These are phyloP conservation scores for Calycina herbarum DNA, from an alignment of 2,329 filamentous ascomycete species.

Conservation along the genomic window DNA sequence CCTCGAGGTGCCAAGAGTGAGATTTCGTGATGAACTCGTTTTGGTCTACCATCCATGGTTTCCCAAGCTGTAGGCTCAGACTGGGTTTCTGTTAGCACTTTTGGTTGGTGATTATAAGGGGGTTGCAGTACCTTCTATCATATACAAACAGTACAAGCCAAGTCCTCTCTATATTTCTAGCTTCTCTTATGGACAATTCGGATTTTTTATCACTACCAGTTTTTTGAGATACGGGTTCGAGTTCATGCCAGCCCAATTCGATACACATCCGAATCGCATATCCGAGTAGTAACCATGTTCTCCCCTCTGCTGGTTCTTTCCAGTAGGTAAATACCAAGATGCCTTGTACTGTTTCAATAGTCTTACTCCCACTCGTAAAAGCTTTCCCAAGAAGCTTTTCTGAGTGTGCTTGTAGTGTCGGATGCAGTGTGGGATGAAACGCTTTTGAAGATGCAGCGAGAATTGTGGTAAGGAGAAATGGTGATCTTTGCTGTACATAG, in stretches of 20 bases:
- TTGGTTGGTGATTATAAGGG: too few relatives aligned
- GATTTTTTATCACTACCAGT: not conserved
- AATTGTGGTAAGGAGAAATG: slow-evolving; percentile 41
- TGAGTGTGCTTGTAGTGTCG: slow-evolving; percentile 36
- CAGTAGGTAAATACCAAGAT: slow-evolving; percentile 44
- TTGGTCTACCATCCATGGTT: slow-evolving; percentile 45
- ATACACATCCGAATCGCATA: slow-evolving; percentile 44
- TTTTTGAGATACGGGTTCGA: slow-evolving; percentile 22
- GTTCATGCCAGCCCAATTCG: slow-evolving; percentile 42
- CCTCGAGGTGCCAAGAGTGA: slow-evolving; percentile 39
- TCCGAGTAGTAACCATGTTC: slow-evolving; percentile 43
- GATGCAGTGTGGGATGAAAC: slow-evolving; percentile 39
- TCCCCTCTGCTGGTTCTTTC: slow-evolving; percentile 45
- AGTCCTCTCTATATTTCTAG: slow-evolving; percentile 40
- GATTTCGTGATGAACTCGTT: slow-evolving; percentile 40
- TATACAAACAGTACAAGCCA: slow-evolving; percentile 45
- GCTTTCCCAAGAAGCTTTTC: slow-evolving; percentile 37
- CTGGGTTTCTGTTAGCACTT: too few relatives aligned
- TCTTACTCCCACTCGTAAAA: slow-evolving; percentile 40
- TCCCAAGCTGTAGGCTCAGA: slow-evolving; percentile 44
- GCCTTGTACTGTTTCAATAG: slow-evolving; percentile 42
- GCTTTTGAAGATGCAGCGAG: slow-evolving; percentile 41
- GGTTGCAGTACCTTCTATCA: slow-evolving; percentile 39
- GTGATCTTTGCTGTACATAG: slow-evolving; percentile 39
- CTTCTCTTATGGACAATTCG: slow-evolving; percentile 27